Conservation (phyloP, 257 asterid genomes). For the Plantago ovata region DNA sequence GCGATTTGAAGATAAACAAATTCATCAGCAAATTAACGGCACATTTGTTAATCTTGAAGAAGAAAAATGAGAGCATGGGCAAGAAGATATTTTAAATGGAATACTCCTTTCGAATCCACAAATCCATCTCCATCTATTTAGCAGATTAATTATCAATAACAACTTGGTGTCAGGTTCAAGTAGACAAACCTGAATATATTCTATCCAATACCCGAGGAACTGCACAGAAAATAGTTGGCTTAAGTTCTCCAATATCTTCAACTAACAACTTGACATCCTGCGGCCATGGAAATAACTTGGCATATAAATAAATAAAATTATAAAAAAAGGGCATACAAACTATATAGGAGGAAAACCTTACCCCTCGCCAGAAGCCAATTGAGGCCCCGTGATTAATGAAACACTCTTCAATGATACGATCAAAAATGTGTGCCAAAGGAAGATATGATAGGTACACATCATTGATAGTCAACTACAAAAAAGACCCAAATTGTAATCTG, state of each 20-base stretch:
- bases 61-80: slow-evolving; percentile 2
- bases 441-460: slow-evolving; percentile 51
- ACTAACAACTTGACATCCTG: slow-evolving; percentile 53
- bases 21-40: neutral
- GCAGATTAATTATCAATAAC: neutral
- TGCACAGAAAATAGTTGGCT: slow-evolving; percentile 60
- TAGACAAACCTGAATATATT: slow-evolving; percentile 43
- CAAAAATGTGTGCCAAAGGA: slow-evolving; percentile 61
- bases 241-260: slow-evolving; percentile 52
- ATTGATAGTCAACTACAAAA: slow-evolving; percentile 33
- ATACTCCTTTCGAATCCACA: neutral
- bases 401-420: slow-evolving; percentile 51
- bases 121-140: slow-evolving; percentile 1
- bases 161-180: neutral
- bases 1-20: neutral
- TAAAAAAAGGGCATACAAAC: neutral
- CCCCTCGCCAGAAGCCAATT: slow-evolving; percentile 71
- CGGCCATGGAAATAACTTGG: neutral
- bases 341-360: slow-evolving; percentile 15
- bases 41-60: neutral
- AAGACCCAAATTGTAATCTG: slow-evolving; percentile 11
- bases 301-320: neutral
- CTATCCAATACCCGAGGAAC: slow-evolving; percentile 70
- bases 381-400: slow-evolving; percentile 46
- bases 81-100: neutral